phyloP scores from a whole-genome alignment of 2,329 filamentous ascomycete species.

The Myotisia sp. region DNA sequence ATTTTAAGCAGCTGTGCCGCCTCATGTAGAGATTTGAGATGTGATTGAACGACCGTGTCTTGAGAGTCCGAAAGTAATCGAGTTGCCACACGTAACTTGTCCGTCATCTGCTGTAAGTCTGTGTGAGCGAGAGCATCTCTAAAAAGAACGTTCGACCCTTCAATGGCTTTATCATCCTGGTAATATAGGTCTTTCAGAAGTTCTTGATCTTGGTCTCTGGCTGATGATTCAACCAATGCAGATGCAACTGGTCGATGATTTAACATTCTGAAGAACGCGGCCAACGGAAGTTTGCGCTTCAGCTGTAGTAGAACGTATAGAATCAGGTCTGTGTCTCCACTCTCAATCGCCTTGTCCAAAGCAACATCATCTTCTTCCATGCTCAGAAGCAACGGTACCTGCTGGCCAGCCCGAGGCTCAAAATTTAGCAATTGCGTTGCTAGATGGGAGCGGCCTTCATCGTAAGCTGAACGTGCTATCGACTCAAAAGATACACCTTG shows the following conservation, averaged over 20 bases:
- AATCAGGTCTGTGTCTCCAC: constrained; percentile 86
- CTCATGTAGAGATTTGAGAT: constrained; percentile 64
- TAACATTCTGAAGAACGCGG: constrained; percentile 83
- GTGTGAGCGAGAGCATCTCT: constrained; percentile 66
- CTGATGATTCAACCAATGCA: constrained; percentile 75
- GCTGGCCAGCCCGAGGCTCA: constrained; percentile 85
- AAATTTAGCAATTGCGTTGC: constrained; percentile 86
- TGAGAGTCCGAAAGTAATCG: constrained; percentile 74
- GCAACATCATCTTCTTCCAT: constrained; percentile 96
- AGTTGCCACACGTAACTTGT: constrained; percentile 77
- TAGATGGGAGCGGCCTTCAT: constrained; percentile 77
- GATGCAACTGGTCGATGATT: constrained; percentile 74
- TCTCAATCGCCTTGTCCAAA: constrained; percentile 90
- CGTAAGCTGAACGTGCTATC: constrained; percentile 82
- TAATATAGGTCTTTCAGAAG: constrained; percentile 94
- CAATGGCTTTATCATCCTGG: constrained; percentile 80
- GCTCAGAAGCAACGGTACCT: constrained; percentile 79
- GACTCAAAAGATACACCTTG: constrained; percentile 90
- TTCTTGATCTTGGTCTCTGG: constrained; percentile 61
- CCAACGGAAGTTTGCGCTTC: constrained; percentile 78
- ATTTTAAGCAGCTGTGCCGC: constrained; percentile 64
- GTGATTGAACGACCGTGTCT: constrained; percentile 51
- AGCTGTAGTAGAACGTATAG: constrained; percentile 75
- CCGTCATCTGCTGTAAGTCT: constrained; percentile 53
- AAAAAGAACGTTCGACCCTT: constrained; percentile 77